Conservation (phyloP, 371 early-diverging fungal genomes). For the Funneliformis caledonium region DNA sequence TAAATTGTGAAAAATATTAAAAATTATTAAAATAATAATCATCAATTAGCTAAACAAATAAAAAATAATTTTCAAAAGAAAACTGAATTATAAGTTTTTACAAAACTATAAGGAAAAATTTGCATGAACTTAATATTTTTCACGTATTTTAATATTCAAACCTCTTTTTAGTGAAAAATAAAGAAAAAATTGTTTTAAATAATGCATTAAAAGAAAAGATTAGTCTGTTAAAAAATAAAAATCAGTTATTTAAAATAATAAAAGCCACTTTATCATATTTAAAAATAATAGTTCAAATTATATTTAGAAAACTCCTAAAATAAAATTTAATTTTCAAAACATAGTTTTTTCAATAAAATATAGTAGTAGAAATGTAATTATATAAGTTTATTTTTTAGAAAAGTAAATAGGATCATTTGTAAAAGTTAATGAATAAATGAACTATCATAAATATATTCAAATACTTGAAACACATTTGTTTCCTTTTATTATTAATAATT, state of each 20-base stretch:
- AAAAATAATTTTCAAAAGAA: constrained; percentile 12
- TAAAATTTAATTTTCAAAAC: background rate
- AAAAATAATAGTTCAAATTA: background rate
- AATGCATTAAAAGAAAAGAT: constrained; percentile 5
- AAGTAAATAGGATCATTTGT: background rate
- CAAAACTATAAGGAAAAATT: background rate
- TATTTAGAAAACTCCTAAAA: constrained; percentile 1
- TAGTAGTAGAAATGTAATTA: background rate
- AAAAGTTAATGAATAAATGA: constrained; percentile 3
- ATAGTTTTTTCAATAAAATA: background rate
- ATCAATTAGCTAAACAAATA: background rate
- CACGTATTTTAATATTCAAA: background rate
- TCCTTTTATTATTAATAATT: background rate
- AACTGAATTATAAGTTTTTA: background rate
- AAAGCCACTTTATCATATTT: constrained; percentile 5
- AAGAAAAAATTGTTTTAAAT: background rate
- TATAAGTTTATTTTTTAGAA: background rate
- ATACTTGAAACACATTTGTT: constrained; percentile 6
- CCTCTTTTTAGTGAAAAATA: background rate
- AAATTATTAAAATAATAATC: too few species aligned
- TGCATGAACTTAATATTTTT: constrained; percentile 1
- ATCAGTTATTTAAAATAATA: constrained; percentile 1
- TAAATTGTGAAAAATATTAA: too few species aligned
- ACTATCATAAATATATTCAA: background rate
- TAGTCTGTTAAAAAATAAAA: background rate